Evolutionary conservation across 2,329 filamentous ascomycete species (phyloP), one percentile per base, ranked within the genome.

Genomic region (Albifimbria verrucaria): DNA sequence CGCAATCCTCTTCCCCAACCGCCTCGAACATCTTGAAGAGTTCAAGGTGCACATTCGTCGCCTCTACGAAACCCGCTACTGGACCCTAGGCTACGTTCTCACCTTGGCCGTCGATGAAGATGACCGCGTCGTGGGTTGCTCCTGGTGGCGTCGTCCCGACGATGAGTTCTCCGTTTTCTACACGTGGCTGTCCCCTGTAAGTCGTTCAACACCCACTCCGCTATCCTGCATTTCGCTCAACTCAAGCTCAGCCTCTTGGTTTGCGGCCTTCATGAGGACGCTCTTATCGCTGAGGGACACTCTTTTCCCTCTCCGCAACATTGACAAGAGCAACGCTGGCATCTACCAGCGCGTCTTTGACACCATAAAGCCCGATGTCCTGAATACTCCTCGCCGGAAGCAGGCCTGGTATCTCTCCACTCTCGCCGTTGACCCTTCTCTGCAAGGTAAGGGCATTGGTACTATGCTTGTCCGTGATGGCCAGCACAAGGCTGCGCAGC

Each of bases 391-490:
- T 24, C 60, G 62, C 24, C 67, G 67, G 24, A 60, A 56, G 24
- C 53, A 59, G 7, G 68, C 68, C 15, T 70, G 65, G 66, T 73
- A 73, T 53, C 62, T 73, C 10, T 66, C 67, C 48, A 67, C 60
- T 18, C 53, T 72, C 20, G 65, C 59, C n/a, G 65, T 72, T 9
- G 55, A 61, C 21, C 69, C 71, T 1, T 49, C 48, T 6, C 49
- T 57, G 1, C 70, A 73, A 51, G 66, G 69, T 20, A 54, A 46
- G 4, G 69, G 69, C 1, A 57, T 70, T 10, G 71, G 70, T 11
- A 58, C 54, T 22, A 24, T 64, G 53, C 59, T 73, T 21, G 49
- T 72, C 22, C 51, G 58, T 21, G 54, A 70, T n/a, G 68, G 65
- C 1, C 55, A 73, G 48, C 51, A 51, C 12, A 51, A 53, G 39